Evolutionary conservation across 129 eudicot genomes (phyloP), one percentile per base, ranked within the genome.

Genomic region (Arctium lappa): DNA sequence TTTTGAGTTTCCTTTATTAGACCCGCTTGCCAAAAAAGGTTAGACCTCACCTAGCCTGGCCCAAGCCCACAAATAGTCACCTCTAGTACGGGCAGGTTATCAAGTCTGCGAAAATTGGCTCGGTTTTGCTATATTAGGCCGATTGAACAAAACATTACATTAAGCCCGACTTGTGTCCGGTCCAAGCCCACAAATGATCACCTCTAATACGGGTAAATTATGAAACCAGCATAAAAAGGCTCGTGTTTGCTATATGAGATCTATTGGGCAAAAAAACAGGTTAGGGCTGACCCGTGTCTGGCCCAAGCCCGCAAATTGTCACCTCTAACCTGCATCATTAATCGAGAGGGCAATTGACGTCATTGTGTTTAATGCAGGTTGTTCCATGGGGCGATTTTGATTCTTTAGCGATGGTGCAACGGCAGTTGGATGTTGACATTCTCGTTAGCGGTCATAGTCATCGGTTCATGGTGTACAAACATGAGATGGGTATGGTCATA

Each of bases 321-420:
- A 42, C 48, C 11, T 8, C 48, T 7, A 8, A 42, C 11, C 10
- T 42, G 48, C 48, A 40, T 40, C 48, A 40, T 7, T 11, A 9
- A 44, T 10, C 53, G 53, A 44, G 15, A 0, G 56, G 48, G 15
- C 3, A 46, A 46, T 46, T 56, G 27, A 34, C 30, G 33, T 46
- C 68, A 82, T 75, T 32, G 18, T 32, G 38, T 44, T 65, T 33
- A 42, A 31, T 39, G 16, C 50, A 94, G 97, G 97, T 95, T 83
- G 89, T 95, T 85, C 99, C 99, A 80, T 93, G 97, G 97, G 99
- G 99, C 31, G 99, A 95, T 86, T 82, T 95, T 75, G 99, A 95
- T 88, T 95, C 99, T 10, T 78, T 95, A 80, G 99, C 99, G 69
- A 95, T 95, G 99, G 92, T 95, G 62, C 99, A 95, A 80, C 91